Evolutionary conservation across 2,329 filamentous ascomycete species (phyloP).

Genomic region (Ilyonectria sp.): DNA sequence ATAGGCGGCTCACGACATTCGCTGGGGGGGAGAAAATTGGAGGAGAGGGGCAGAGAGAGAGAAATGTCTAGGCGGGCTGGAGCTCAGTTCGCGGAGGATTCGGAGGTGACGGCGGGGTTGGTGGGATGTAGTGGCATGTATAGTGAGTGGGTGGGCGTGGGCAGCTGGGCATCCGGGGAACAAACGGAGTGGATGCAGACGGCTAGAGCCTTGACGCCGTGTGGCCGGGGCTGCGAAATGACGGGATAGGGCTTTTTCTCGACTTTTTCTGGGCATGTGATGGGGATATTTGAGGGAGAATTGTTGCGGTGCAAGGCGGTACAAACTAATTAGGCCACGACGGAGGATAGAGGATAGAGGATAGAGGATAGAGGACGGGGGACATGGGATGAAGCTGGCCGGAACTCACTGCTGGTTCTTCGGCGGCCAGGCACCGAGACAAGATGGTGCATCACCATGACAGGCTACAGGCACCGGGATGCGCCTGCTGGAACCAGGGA

Average conservation of each 20-base stretch:
- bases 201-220: constrained; percentile 35
- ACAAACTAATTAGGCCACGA: neutral
- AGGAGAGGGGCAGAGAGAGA: constrained; percentile 35
- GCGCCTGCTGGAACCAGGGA: constrained; percentile 26
- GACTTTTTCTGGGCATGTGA: constrained; percentile 10
- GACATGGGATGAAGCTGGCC: constrained; percentile 3
- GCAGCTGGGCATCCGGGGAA: constrained; percentile 40
- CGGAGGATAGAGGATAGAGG: neutral
- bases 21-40: constrained; percentile 30
- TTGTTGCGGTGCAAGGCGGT: neutral
- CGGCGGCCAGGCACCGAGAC: constrained; percentile 51
- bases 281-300: neutral
- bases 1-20: constrained; percentile 21
- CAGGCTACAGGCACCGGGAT: constrained; percentile 18
- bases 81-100: constrained; percentile 42
- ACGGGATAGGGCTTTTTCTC: neutral
- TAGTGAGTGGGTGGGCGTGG: constrained; percentile 33
- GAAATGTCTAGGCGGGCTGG: constrained; percentile 31
- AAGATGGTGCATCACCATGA: constrained; percentile 53
- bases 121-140: constrained; percentile 44
- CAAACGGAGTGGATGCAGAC: constrained; percentile 34
- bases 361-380: neutral
- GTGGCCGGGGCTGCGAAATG: constrained; percentile 14
- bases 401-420: constrained; percentile 49
- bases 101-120: constrained; percentile 43